Evolutionary conservation across 345 rosid species (phyloP), one percentile per base, ranked within the genome.

Genomic region (Brassica carinata): DNA sequence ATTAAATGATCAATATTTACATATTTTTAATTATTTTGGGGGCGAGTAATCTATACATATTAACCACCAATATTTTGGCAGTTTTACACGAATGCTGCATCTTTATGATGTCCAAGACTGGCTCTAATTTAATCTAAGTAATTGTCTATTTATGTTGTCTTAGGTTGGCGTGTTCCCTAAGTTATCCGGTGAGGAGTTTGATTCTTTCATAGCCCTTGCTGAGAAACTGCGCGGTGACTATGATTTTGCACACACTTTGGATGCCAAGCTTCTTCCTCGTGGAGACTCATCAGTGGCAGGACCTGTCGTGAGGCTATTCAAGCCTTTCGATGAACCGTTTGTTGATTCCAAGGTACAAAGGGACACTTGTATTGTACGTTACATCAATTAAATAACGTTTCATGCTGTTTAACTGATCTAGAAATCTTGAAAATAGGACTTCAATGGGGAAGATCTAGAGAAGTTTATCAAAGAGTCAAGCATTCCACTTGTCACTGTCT

Each of bases 141-240:
- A 10, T 61, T 34, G 9, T 84, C 7, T 66, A 1, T 67, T 14
- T 45, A n/a, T 19, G 43, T 61, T 36, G 65, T 79, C 83, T 77
- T 84, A 93, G 99, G 94, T 93, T 83, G 99, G 95, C 6, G 94
- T 96, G 61, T 96, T 96, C 86, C 92, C 97, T 15, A 86, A 92
- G 70, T 87, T 94, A 62, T 92, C 97, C 1, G 99, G 98, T 3
- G 86, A 84, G 79, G 98, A 96, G 90, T 94, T 67, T 78, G 97
- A 94, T 61, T 91, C 83, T 79, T 96, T 79, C 85, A 85, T 85
- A 0, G 85, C 90, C 58, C 77, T 89, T 62, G 97, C 98, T 69
- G 91, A 96, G 73, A 94, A 91, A 73, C 79, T 92, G 85, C 92
- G 98, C 6, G 87, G 95, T 27, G 98, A 96, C 62, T 94, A 94